Evolutionary conservation across 2,329 filamentous ascomycete species (phyloP).

Genomic region (Exophiala aquamarina): DNA sequence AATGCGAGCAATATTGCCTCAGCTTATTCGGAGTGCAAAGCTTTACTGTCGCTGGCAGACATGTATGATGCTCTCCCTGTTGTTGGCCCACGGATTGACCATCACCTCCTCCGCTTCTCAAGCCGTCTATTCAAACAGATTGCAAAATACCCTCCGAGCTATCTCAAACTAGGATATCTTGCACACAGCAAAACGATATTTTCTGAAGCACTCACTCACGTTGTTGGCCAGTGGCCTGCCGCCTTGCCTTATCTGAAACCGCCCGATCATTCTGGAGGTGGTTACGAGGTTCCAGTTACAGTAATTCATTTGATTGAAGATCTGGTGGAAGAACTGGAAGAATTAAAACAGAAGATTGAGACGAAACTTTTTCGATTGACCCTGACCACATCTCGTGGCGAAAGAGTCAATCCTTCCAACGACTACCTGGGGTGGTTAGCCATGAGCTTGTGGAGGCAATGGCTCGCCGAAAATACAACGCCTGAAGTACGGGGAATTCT

Average conservation of each 20-base stretch:
- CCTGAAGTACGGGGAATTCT: conserved; percentile 60
- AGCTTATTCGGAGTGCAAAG: conserved; percentile 92
- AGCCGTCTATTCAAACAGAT: conserved; percentile 93
- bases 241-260: conserved; percentile 73
- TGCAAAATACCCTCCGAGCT: conserved; percentile 90
- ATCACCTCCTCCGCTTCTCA: conserved; percentile 90
- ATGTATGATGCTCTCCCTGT: conserved; percentile 90
- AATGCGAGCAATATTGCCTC: conserved; percentile 87
- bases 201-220: conserved; percentile 84
- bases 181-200: conserved; percentile 81
- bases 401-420: conserved; percentile 76
- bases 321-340: conserved; percentile 88
- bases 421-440: conserved; percentile 88
- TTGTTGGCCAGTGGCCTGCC: conserved; percentile 89
- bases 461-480: conserved; percentile 87
- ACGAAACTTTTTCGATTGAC: conserved; percentile 78
- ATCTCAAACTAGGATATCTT: conserved; percentile 84
- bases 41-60: conserved; percentile 82
- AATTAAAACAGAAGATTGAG: conserved; percentile 77
- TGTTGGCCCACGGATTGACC: conserved; percentile 85
- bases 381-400: conserved; percentile 74
- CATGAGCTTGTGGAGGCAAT: conserved; percentile 84
- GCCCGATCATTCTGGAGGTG: conserved; percentile 37
- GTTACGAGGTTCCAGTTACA: conserved; percentile 62
- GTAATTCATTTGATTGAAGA: conserved; percentile 91